Evolutionary conservation across 2,329 filamentous ascomycete species (phyloP).

Genomic region (Aulographum hederae): DNA sequence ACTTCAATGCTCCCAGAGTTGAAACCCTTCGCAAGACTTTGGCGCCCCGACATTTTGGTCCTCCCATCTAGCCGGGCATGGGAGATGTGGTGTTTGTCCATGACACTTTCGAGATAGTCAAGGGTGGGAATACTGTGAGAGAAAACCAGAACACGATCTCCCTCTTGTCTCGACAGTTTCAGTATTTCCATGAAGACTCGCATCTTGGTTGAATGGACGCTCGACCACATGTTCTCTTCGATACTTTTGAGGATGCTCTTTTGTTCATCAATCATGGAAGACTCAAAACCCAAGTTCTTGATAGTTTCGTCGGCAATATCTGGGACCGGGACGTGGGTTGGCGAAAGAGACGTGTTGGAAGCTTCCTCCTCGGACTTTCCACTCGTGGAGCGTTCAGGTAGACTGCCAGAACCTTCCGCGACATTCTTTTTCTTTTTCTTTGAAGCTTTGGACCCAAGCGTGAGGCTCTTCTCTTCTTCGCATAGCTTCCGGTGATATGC

Average conservation of each 20-base stretch:
- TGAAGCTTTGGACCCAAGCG: background rate
- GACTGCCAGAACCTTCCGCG: too few species aligned
- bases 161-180: background rate
- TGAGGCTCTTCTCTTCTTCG: background rate
- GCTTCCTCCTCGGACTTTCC: too few species aligned
- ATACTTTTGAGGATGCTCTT: background rate
- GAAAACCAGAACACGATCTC: slow-evolving; percentile 47
- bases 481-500: background rate
- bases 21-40: slow-evolving; percentile 48
- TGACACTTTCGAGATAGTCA: slow-evolving; percentile 44
- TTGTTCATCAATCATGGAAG: background rate
- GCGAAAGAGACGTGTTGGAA: background rate
- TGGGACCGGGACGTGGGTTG: too few species aligned
- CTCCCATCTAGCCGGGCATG: slow-evolving; percentile 49
- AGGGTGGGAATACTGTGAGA: slow-evolving; percentile 54
- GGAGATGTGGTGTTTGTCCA: slow-evolving; percentile 27
- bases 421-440: background rate
- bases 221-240: background rate
- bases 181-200: background rate
- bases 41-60: slow-evolving; percentile 38
- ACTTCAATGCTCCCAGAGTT: slow-evolving; percentile 39
- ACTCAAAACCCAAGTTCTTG: background rate
- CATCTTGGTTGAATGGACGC: background rate
- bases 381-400: too few species aligned
- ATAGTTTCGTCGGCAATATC: background rate